phyloP scores from a whole-genome alignment of 2,329 filamentous ascomycete species.

The Clarireedia homoeocarpa region DNA sequence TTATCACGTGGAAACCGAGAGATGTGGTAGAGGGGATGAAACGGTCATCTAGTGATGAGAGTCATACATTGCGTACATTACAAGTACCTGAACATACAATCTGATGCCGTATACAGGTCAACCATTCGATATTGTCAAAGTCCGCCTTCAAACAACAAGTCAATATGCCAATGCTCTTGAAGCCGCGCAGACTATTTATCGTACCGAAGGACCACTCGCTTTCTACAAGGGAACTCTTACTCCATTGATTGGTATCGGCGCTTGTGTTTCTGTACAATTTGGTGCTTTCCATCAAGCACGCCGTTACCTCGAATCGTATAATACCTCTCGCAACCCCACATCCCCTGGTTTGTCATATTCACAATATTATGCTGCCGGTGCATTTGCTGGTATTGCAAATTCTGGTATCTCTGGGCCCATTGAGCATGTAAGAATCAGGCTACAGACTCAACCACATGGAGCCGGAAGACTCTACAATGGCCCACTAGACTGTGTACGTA shows the following conservation, averaged over 20 bases:
- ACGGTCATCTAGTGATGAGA: too few species aligned
- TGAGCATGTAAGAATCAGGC: constrained; percentile 90
- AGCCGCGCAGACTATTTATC: constrained; percentile 76
- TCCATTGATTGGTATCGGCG: constrained; percentile 89
- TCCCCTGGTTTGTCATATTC: constrained; percentile 56
- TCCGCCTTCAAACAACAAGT: constrained; percentile 83
- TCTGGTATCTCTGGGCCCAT: constrained; percentile 82
- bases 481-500: constrained; percentile 82
- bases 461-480: constrained; percentile 69
- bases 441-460: constrained; percentile 94
- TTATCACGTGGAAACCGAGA: constrained; percentile 8
- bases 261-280: constrained; percentile 97
- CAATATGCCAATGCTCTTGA: constrained; percentile 74
- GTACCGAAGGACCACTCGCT: constrained; percentile 77
- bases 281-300: constrained; percentile 92
- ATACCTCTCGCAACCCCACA: constrained; percentile 39
- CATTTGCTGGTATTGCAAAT: constrained; percentile 89
- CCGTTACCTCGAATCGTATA: constrained; percentile 73
- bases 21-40: too few species aligned
- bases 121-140: constrained; percentile 90
- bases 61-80: background rate
- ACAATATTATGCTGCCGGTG: constrained; percentile 86
- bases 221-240: constrained; percentile 99
- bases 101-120: constrained; percentile 42
- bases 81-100: background rate